Evolutionary conservation across 139 green algal species (phyloP).

Genomic region (Micromonas commoda): DNA sequence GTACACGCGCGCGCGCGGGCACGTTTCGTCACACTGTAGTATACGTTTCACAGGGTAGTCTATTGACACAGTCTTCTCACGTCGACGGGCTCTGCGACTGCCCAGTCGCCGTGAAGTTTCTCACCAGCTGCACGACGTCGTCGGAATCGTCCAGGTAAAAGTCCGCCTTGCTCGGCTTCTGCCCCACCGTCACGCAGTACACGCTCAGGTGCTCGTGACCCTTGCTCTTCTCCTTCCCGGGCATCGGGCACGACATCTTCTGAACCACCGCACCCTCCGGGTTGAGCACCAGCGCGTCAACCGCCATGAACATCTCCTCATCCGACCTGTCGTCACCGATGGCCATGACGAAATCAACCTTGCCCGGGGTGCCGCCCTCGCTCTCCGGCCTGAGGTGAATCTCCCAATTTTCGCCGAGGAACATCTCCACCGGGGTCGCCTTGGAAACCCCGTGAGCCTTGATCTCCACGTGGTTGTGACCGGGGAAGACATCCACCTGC

Average conservation of each 20-base stretch:
- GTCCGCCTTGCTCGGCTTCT: slow-evolving; percentile 87
- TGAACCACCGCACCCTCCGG: background rate
- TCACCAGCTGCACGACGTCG: slow-evolving; percentile 65
- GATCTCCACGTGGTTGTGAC: slow-evolving; percentile 78
- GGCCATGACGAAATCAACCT: slow-evolving; percentile 33
- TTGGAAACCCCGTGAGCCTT: slow-evolving; percentile 83
- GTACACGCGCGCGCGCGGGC: background rate
- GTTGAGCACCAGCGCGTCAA: slow-evolving; percentile 35
- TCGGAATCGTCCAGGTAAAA: slow-evolving; percentile 93
- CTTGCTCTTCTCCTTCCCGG: background rate
- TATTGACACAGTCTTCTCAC: no score
- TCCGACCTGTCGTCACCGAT: slow-evolving; percentile 95
- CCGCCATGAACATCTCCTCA: slow-evolving; percentile 95
- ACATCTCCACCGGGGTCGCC: slow-evolving; percentile 61
- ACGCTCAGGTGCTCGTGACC: background rate
- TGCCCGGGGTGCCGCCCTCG: slow-evolving; percentile 29
- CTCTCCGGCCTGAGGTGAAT: background rate
- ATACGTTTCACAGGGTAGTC: no score
- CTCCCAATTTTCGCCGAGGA: slow-evolving; percentile 40
- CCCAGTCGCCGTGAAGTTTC: background rate
- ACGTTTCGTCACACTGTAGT: background rate
- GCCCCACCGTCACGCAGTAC: slow-evolving; percentile 74
- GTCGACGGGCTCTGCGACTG: background rate
- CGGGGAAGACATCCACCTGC: slow-evolving; percentile 75
- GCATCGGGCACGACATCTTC: background rate